These are phyloP conservation scores for Pseudocercospora vitis DNA, from an alignment of 2,329 filamentous ascomycete species.

Conservation along the genomic window DNA sequence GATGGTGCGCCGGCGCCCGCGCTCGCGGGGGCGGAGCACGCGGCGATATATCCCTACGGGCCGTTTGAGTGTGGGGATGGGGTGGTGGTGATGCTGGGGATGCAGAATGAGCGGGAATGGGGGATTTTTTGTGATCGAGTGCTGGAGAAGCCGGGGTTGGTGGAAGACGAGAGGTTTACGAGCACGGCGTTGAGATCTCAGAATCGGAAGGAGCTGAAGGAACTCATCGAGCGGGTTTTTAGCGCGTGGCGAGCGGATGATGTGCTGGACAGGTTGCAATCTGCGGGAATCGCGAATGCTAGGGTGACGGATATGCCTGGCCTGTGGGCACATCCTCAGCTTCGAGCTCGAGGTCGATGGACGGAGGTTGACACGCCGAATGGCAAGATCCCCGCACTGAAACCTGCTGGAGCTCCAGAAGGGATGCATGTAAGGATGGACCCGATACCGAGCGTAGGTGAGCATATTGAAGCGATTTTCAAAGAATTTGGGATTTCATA, in stretches of 20 bases:
- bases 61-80: slow-evolving; percentile 54
- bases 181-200: slow-evolving; percentile 49
- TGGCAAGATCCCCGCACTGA: slow-evolving; percentile 50
- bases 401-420: slow-evolving; percentile 50
- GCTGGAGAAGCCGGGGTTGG: slow-evolving; percentile 45
- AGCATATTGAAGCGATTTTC: slow-evolving; percentile 53
- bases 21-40: slow-evolving; percentile 54
- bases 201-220: slow-evolving; percentile 50
- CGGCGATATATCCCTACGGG: slow-evolving; percentile 58
- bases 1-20: slow-evolving; percentile 46
- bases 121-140: slow-evolving; percentile 51
- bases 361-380: slow-evolving; percentile 50
- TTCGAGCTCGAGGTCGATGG: slow-evolving; percentile 54
- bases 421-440: slow-evolving; percentile 43
- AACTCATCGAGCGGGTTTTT: slow-evolving; percentile 50
- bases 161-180: slow-evolving; percentile 49
- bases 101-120: slow-evolving; percentile 62
- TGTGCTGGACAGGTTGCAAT: slow-evolving; percentile 48
- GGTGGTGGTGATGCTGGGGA: slow-evolving; percentile 54
- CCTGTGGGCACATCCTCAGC: slow-evolving; percentile 56
- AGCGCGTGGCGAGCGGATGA: slow-evolving; percentile 42
- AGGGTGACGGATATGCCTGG: slow-evolving; percentile 57
- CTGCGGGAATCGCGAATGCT: slow-evolving; percentile 56
- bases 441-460: slow-evolving; percentile 50
- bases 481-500: slow-evolving; percentile 43